Base-by-base conservation (phyloP, 2,329 filamentous ascomycete genomes). In the Coniochaeta prunicola region DNA sequence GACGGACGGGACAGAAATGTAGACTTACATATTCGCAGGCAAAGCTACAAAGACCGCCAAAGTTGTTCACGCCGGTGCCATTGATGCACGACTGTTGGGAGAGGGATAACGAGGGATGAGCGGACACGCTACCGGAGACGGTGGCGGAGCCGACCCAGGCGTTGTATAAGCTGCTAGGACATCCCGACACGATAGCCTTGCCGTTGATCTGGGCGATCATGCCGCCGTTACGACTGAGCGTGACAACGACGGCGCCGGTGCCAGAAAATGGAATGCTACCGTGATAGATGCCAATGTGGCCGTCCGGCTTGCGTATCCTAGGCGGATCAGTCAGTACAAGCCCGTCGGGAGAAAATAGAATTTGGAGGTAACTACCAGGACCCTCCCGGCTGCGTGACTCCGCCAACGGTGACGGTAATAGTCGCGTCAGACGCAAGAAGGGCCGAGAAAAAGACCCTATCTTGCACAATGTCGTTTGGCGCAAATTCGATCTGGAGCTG, bases 71-170 rank as follows among this genome's bases (percentile, higher is more conserved):
- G n/a, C n/a, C n/a, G n/a, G n/a, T n/a, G n/a, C n/a, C n/a, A n/a
- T n/a, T n/a, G n/a, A n/a, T n/a, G n/a, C n/a, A n/a, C n/a, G n/a
- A n/a, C n/a, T n/a, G n/a, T n/a, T n/a, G n/a, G n/a, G n/a, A n/a
- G n/a, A n/a, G n/a, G n/a, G n/a, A n/a, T n/a, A n/a, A n/a, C n/a
- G n/a, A n/a, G n/a, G n/a, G n/a, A n/a, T n/a, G n/a, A n/a, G n/a
- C n/a, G n/a, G n/a, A n/a, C n/a, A n/a, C n/a, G n/a, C n/a, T 36
- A 15, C 34, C 34, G 6, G 12, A 4, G 34, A 36, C n/a, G n/a
- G n/a, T 36, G 17, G 74, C 72, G 67, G 67, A 71, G 7, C 72
- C 68, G 63, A 74, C 74, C 63, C 65, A 74, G 63, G n/a, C n/a
- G n/a, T 75, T 75, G 12, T 64, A 64, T 50, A 68, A 59, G n/a